Evolutionary conservation across 1,139 yeast species (phyloP).

Genomic region (Yamadazyma diospyri): DNA sequence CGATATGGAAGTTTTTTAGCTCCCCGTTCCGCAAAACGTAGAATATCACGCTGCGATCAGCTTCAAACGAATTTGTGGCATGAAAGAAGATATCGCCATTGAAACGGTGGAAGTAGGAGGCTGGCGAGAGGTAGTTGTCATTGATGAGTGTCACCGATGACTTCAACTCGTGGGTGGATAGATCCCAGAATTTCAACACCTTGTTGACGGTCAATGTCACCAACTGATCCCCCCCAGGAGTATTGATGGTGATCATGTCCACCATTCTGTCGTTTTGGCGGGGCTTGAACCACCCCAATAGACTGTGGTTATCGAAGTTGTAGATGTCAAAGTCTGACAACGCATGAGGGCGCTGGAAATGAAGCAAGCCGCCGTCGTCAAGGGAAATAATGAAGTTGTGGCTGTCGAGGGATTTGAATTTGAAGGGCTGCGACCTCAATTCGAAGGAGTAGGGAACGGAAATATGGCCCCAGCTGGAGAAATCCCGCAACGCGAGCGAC

Average conservation of each 20-base stretch:
- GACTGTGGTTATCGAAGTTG: constrained; percentile 47
- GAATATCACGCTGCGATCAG: constrained; percentile 20
- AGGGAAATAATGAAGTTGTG: constrained; percentile 51
- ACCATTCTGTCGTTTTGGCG: constrained; percentile 26
- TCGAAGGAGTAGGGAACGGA: constrained; percentile 76
- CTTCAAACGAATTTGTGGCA: constrained; percentile 11
- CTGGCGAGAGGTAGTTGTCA: constrained; percentile 23
- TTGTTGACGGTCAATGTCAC: constrained; percentile 44
- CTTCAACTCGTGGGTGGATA: constrained; percentile 27
- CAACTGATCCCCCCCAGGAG: constrained; percentile 12
- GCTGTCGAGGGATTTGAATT: constrained; percentile 44
- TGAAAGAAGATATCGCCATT: constrained; percentile 15
- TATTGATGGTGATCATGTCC: constrained; percentile 21
- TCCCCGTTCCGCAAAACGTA: constrained; percentile 25
- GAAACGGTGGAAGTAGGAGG: constrained; percentile 25
- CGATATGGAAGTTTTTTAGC: constrained; percentile 22
- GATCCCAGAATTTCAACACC: constrained; percentile 54
- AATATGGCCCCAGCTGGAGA: constrained; percentile 56
- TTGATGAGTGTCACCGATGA: constrained; percentile 10
- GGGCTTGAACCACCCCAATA: constrained; percentile 25
- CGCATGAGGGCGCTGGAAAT: constrained; percentile 37
- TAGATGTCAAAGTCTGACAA: constrained; percentile 45
- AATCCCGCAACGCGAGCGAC: constrained; percentile 25
- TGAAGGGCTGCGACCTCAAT: constrained; percentile 55
- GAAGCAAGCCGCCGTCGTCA: constrained; percentile 68